Evolutionary conservation across 1,284 basidiomycete species (phyloP), one percentile per base, ranked within the genome.

Genomic region (Sporisorium graminicola): DNA sequence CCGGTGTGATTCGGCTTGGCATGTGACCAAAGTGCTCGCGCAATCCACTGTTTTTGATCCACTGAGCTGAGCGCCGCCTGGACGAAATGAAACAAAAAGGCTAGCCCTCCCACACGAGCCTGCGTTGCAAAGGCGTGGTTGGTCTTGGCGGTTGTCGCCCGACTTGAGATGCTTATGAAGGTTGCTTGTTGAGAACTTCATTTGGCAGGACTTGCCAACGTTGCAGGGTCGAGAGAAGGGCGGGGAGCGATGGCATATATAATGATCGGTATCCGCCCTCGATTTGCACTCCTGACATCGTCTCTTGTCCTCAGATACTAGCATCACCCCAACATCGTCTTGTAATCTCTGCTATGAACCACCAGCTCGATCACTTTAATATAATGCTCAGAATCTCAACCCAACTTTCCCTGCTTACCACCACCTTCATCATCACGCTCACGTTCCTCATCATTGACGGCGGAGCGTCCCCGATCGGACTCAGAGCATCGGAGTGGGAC

Each of bases 1-100:
- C 75, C 7, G 76, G 65, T 8, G 58, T 65, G 18, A 70, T 78
- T 12, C 56, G 78, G 24, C 67, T 82, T 12, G 61, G 69, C 22
- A 60, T 77, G 27, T 77, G n/a, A n/a, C n/a, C n/a, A 52, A 51
- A 26, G 0, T 31, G n/a, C 35, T 18, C 40, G 53, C 47, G 29
- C 26, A 14, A 12, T 18, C 29, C 52, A 59, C 10, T 24, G 1
- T 43, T n/a, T n/a, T n/a, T n/a, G n/a, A n/a, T n/a, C n/a, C n/a
- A n/a, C n/a, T n/a, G n/a, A n/a, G n/a, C n/a, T 33, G 24, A 42
- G 46, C 24, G 35, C 37, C 35, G 35, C 12, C n/a, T 10, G 29
- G 31, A 8, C 50, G 29, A 64, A 52, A 69, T 69, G 60, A 69
- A 64, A 18, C 44, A 16, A 24, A 63, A 59, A 20, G 8, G n/a